phyloP scores from a whole-genome alignment of 1,284 basidiomycete genomes.

The Macrocystidia cucumis region DNA sequence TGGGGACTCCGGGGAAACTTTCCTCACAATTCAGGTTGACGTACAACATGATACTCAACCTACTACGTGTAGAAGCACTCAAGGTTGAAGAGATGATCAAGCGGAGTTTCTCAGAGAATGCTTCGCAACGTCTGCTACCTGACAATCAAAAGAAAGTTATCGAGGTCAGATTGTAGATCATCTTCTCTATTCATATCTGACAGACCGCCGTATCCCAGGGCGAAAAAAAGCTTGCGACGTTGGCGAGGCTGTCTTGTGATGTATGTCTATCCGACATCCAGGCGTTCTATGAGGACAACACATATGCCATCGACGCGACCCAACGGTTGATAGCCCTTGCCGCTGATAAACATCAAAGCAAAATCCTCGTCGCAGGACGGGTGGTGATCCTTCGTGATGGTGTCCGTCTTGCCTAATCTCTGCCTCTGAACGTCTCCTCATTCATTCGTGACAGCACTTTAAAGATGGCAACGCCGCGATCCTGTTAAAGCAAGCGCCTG shows the following conservation, averaged over 20 bases:
- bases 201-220: slow-evolving; percentile 35
- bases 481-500: slow-evolving; percentile 65
- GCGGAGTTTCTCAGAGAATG: slow-evolving; percentile 97
- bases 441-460: slow-evolving; percentile 66
- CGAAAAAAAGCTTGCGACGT: slow-evolving; percentile 62
- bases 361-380: slow-evolving; percentile 67
- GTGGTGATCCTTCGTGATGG: slow-evolving; percentile 81
- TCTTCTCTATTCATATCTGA: background rate
- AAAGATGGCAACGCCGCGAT: slow-evolving; percentile 63
- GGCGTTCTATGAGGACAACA: slow-evolving; percentile 72
- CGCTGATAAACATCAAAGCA: slow-evolving; percentile 58
- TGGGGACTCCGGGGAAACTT: slow-evolving; percentile 89
- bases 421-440: slow-evolving; percentile 2
- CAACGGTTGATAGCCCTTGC: slow-evolving; percentile 62
- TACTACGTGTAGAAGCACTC: slow-evolving; percentile 93
- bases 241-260: slow-evolving; percentile 67
- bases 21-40: slow-evolving; percentile 96
- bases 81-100: slow-evolving; percentile 99
- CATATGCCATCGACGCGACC: slow-evolving; percentile 63
- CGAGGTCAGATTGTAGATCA: slow-evolving; percentile 45
- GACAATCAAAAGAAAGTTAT: slow-evolving; percentile 87
- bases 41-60: slow-evolving; percentile 99
- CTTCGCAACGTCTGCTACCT: slow-evolving; percentile 86
- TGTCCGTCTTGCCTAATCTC: slow-evolving; percentile 37
- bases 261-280: slow-evolving; percentile 68